Base-by-base conservation (phyloP, 169 alveolate species). In the Cryptosporidium tyzzeri region DNA sequence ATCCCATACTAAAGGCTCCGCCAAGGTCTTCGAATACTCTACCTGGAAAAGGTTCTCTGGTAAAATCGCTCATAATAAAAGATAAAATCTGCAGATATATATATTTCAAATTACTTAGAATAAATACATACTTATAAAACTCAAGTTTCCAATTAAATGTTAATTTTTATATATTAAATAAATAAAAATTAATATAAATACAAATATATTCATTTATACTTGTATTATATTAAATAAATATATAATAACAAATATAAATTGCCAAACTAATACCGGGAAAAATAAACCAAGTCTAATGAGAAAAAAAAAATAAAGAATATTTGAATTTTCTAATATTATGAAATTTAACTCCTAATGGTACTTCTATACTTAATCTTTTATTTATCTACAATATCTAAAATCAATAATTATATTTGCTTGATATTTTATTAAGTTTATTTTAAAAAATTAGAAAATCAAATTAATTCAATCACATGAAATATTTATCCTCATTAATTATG, bases 1-100 rank as follows among this genome's bases (percentile, higher is more conserved):
- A 95, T 0, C 99, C 99, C 97, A 97, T 96, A 53, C 98, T 97
- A 85, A 97, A 97, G 10, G 99, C 99, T 39, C 98, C 99, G 33
- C 99, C 99, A 86, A 97, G 86, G 84, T 97, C 99, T 85, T 97
- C 99, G 69, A 97, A 94, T 44, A 97, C 96, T 91, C 99, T 94
- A 65, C 96, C 99, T 18, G 99, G 99, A 71, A 98, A 97, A 16
- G 99, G 99, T 85, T 96, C 98, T 53, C 98, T 91, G 21, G 96
- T 93, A 86, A 93, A 84, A 69, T 96, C 98, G 29, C 96, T 93
- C 73, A 94, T 96, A 10, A 6, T 26, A 55, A 55, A 55, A 55
- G 14, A 55, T 23, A 21, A 37, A 55, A 89, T 93, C 91, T 93
- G 91, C 75, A 35, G n/a, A 65, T 9, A 84, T 26, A 84, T 26